Evolutionary conservation across 2,329 filamentous ascomycete genomes (phyloP).

Genomic region (Alternaria panax): DNA sequence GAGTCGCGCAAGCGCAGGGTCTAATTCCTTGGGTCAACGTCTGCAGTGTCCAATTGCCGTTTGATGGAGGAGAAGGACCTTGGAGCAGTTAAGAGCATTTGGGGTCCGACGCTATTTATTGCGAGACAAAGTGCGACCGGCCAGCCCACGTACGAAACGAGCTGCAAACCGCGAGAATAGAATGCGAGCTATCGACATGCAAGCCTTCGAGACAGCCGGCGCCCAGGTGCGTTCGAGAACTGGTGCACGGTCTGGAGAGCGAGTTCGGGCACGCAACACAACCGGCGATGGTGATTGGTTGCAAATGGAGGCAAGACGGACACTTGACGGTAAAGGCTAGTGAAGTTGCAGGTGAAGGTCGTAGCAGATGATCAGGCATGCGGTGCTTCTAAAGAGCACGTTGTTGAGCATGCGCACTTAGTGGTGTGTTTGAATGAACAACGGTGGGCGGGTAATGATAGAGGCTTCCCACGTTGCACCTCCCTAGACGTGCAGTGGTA

Average conservation of each 20-base stretch:
- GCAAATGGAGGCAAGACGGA: neutral
- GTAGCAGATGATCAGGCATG: slow-evolving; percentile 5
- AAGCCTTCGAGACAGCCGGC: neutral
- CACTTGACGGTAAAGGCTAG: slow-evolving; percentile 9
- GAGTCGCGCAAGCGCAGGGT: slow-evolving; percentile 6
- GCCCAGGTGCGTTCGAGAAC: slow-evolving; percentile 1
- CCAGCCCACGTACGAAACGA: slow-evolving; percentile 3
- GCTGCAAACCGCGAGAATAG: neutral
- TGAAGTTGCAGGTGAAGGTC: slow-evolving; percentile 1
- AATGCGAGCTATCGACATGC: slow-evolving; percentile 2
- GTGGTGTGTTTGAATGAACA: slow-evolving; percentile 5
- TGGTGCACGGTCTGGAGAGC: slow-evolving; percentile 8
- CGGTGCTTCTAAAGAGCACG: slow-evolving; percentile 4
- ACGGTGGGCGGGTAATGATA: neutral
- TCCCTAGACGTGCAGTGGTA: slow-evolving; percentile 2
- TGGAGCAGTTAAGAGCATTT: neutral
- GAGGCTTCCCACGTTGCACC: neutral
- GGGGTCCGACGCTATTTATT: slow-evolving; percentile 7
- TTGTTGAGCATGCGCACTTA: slow-evolving; percentile 7
- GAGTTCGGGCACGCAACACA: slow-evolving; percentile 16
- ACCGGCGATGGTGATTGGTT: slow-evolving; percentile 13
- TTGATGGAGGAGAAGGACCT: neutral
- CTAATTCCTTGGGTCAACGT: neutral
- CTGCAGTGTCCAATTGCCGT: neutral
- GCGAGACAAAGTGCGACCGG: neutral